Evolutionary conservation across 73 alveolate genomes (phyloP).

Genomic region (Tetrahymena elliotti): DNA sequence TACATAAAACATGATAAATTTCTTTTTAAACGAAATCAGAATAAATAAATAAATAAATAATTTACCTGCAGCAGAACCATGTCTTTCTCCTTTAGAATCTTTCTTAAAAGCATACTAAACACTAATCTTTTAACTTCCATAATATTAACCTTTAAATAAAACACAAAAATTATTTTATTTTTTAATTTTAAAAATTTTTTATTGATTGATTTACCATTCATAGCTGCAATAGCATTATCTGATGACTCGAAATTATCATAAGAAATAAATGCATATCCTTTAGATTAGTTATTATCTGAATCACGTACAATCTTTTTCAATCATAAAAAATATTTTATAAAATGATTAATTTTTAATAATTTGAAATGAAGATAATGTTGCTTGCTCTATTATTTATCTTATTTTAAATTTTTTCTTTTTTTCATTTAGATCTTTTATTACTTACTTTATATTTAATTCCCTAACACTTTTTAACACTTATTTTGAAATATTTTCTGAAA

Average conservation of each 20-base stretch:
- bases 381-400: too few species aligned
- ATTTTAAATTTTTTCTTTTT: too few species aligned
- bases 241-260: constrained; percentile 94
- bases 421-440: too few species aligned
- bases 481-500: too few species aligned
- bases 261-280: constrained; percentile 94
- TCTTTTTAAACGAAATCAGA: too few species aligned
- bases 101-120: constrained; percentile 41
- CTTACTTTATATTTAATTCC: too few species aligned
- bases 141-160: not conserved
- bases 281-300: constrained; percentile 83
- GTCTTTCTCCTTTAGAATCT: constrained; percentile 45
- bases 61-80: constrained; percentile 12
- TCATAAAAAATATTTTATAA: not conserved
- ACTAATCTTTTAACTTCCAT: constrained; percentile 29
- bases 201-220: constrained; percentile 14
- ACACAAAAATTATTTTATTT: too few species aligned
- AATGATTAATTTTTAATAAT: not conserved
- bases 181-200: too few species aligned
- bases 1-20: too few species aligned
- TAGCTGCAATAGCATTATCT: constrained; percentile 39
- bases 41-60: not conserved
- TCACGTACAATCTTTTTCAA: constrained; percentile 87
- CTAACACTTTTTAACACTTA: too few species aligned
- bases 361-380: too few species aligned